phyloP scores from a whole-genome alignment of 2,329 filamentous ascomycete genomes.

The Blumeria hordei region DNA sequence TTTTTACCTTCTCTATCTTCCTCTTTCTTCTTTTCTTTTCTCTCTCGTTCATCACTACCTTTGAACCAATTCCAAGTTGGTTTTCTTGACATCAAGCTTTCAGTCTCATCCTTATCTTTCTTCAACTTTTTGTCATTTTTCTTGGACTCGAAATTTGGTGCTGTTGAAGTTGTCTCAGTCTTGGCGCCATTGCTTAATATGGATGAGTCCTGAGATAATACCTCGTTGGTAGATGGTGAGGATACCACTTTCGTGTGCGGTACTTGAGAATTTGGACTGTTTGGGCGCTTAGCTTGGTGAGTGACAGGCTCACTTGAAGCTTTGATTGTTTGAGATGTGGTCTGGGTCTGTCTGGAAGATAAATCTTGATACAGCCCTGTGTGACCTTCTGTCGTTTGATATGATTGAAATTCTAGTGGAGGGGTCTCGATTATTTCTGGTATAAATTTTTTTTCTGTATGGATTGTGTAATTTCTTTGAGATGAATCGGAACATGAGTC shows the following conservation, averaged over 20 bases:
- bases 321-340: slow-evolving; percentile 5
- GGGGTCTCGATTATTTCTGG: slow-evolving; percentile 44
- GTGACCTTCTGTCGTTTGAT: not conserved
- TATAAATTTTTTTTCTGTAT: slow-evolving; percentile 17
- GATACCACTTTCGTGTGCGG: slow-evolving; percentile 1
- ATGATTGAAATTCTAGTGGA: slow-evolving; percentile 11
- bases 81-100: slow-evolving; percentile 38
- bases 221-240: slow-evolving; percentile 25
- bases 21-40: slow-evolving; percentile 39
- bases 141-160: slow-evolving; percentile 58
- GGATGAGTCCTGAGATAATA: slow-evolving; percentile 39
- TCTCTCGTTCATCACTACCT: slow-evolving; percentile 49
- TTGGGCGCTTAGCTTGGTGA: slow-evolving; percentile 21
- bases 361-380: slow-evolving; percentile 23
- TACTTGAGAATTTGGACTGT: slow-evolving; percentile 9
- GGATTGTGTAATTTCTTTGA: slow-evolving; percentile 13
- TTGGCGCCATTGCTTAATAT: slow-evolving; percentile 45
- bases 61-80: slow-evolving; percentile 73
- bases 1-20: slow-evolving; percentile 33
- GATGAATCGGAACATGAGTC: slow-evolving; percentile 8
- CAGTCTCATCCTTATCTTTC: slow-evolving; percentile 41
- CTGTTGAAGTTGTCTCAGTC: slow-evolving; percentile 58
- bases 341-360: slow-evolving; percentile 27
- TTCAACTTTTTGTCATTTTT: slow-evolving; percentile 52
- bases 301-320: slow-evolving; percentile 23